Base-by-base conservation (phyloP, 768 basidiomycete species). In the Auriscalpium microsporum region DNA sequence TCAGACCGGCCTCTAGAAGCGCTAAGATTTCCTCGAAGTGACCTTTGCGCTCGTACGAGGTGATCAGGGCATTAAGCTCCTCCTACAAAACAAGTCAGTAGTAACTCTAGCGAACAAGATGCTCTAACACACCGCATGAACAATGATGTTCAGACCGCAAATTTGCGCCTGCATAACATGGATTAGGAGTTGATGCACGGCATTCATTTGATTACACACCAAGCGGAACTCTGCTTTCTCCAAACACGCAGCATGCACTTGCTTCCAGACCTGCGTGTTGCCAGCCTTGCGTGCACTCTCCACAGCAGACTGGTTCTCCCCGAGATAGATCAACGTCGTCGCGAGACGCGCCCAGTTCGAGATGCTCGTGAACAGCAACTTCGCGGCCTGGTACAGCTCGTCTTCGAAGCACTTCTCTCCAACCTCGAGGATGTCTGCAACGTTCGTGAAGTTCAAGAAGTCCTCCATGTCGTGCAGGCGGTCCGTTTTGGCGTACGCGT, bases 211-310 rank as follows among this genome's bases (percentile, higher is more conserved):
- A 34, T 44, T 10, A 71, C 77, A 23, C 52, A 84, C 86, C 70
- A 98, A 70, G 57, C 94, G 87, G 83, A 98, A 98, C 68, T 99
- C 96, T 53, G 80, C 75, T 77, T 98, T 98, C 75, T 96, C 95
- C 55, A 99, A 86, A 73, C 96, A 99, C 42, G 96, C 96, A 21
- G 93, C 89, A 62, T 98, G 95, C 50, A 99, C 96, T 69, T 98
- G 96, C 72, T 97, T 98, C 96, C 96, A 99, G n/a, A 98, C 96
- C 91, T 98, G 95, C 6, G 96, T 99, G 66, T 98, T 98, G 10
- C 96, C 96, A 13, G 96, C 96, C 69, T 99, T 99, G 54, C 96
- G 79, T n/a, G 96, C 96, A 61, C 95, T 96, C 72, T 99, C 96
- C 10, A 99, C 96, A 19, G 96, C 96, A 50, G 92, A 83, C 69